A percentile compares a stretch with the other conserved stretches of the same genome.
These are phyloP conservation scores for Irpex rosettiformis DNA, from an alignment of 1,284 basidiomycete genomes.

Conservation along the genomic window DNA sequence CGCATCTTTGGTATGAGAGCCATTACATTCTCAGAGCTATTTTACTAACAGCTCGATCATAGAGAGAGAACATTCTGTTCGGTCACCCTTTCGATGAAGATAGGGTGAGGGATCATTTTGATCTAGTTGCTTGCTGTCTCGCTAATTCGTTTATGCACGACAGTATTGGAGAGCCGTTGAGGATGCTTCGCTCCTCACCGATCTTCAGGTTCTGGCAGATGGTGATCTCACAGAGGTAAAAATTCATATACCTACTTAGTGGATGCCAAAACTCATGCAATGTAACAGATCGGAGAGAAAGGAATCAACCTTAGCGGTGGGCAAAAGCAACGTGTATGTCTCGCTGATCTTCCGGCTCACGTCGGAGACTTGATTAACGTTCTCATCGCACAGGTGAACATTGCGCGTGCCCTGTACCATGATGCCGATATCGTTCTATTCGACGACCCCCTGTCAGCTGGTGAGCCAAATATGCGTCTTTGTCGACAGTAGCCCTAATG, in stretches of 20 bases:
- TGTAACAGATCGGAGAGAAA: slow-evolving; percentile 56
- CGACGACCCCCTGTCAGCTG: slow-evolving; percentile 75
- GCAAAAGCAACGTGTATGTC: slow-evolving; percentile 54
- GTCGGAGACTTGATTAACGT: background rate
- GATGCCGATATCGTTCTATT: slow-evolving; percentile 68
- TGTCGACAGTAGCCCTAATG: background rate
- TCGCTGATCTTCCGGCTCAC: background rate
- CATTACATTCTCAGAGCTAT: background rate
- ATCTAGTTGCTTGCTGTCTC: background rate
- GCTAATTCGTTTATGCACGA: background rate
- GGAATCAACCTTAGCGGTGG: slow-evolving; percentile 62
- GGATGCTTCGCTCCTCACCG: slow-evolving; percentile 59
- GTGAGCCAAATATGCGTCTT: slow-evolving; percentile 27
- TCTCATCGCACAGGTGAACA: slow-evolving; percentile 46
- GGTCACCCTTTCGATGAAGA: slow-evolving; percentile 66
- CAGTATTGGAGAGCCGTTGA: slow-evolving; percentile 65
- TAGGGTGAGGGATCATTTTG: slow-evolving; percentile 18
- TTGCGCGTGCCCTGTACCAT: slow-evolving; percentile 71
- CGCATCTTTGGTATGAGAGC: slow-evolving; percentile 57
- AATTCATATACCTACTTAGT: background rate
- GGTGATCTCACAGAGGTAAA: slow-evolving; percentile 72
- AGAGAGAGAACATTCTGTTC: slow-evolving; percentile 66
- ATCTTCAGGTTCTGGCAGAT: slow-evolving; percentile 69
- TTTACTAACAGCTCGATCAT: background rate
- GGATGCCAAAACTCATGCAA: background rate